These are phyloP conservation scores for Phlyctochytrium bullatum DNA, from an alignment of 192 early-diverging fungal species.

Conservation along the genomic window DNA sequence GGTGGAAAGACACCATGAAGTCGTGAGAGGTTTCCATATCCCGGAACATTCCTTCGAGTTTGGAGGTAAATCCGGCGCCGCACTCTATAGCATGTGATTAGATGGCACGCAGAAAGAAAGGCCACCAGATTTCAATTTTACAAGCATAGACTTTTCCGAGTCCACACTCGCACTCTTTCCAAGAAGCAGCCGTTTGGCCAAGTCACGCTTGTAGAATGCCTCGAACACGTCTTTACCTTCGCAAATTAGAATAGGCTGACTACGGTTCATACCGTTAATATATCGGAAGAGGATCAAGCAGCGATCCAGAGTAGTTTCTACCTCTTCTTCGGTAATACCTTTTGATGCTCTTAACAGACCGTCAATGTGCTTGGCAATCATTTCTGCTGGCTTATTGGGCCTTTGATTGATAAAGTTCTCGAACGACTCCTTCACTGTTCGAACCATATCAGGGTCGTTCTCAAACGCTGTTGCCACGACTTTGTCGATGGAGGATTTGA, in stretches of 20 bases:
- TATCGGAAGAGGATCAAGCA: conserved; percentile 86
- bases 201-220: conserved; percentile 88
- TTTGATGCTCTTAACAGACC: conserved; percentile 81
- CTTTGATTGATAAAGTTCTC: conserved; percentile 77
- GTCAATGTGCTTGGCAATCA: conserved; percentile 91
- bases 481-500: conserved; percentile 72
- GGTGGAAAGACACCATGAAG: conserved; percentile 51
- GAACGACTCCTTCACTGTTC: conserved; percentile 78
- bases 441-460: conserved; percentile 68
- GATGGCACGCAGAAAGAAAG: neutral
- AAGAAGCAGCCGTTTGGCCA: conserved; percentile 81
- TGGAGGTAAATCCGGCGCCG: conserved; percentile 86
- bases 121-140: conserved; percentile 67
- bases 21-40: conserved; percentile 87
- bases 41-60: conserved; percentile 95
- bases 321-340: conserved; percentile 61
- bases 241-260: neutral
- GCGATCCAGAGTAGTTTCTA: conserved; percentile 68
- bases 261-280: conserved; percentile 45
- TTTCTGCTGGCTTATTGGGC: conserved; percentile 82
- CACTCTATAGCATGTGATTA: conserved; percentile 64
- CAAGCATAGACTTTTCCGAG: conserved; percentile 82
- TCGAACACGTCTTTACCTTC: conserved; percentile 95
- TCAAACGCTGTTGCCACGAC: conserved; percentile 63
- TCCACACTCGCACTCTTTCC: conserved; percentile 79